These are phyloP conservation scores for Saccharomycopsis hybrid DNA, from an alignment of 1,139 yeast species.

Conservation along the genomic window DNA sequence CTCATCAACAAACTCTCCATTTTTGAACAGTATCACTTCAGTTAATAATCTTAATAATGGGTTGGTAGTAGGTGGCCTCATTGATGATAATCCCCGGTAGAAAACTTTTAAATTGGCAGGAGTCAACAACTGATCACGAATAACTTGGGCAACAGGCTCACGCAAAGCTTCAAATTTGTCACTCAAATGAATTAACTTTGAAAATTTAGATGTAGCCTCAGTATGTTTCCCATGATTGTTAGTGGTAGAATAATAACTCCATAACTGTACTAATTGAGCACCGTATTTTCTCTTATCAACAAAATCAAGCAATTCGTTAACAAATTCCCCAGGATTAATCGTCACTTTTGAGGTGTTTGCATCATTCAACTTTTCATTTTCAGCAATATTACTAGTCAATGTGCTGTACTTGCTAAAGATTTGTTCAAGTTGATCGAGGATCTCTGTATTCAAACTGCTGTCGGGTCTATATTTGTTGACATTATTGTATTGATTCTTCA, in stretches of 20 bases:
- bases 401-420: constrained; percentile 1
- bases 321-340: not conserved
- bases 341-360: not conserved
- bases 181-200: constrained; percentile 92
- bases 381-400: not conserved
- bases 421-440: constrained; percentile 6
- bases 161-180: constrained; percentile 24
- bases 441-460: constrained; percentile 9
- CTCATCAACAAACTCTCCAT: constrained; percentile 47
- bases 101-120: constrained; percentile 49
- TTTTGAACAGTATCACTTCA: constrained; percentile 43
- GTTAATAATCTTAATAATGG: constrained; percentile 54
- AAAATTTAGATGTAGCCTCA: constrained; percentile 95
- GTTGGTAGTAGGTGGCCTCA: constrained; percentile 53
- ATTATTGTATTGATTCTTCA: not conserved
- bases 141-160: constrained; percentile 34
- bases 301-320: constrained; percentile 26
- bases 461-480: constrained; percentile 6
- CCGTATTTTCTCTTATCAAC: constrained; percentile 30
- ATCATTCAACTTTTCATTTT: not conserved
- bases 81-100: constrained; percentile 59
- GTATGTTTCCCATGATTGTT: constrained; percentile 44
- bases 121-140: constrained; percentile 41
- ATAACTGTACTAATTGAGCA: constrained; percentile 39
- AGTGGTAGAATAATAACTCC: constrained; percentile 62